These are phyloP conservation scores for Gossypioides kirkii DNA, from an alignment of 345 rosid genomes.

Conservation along the genomic window DNA sequence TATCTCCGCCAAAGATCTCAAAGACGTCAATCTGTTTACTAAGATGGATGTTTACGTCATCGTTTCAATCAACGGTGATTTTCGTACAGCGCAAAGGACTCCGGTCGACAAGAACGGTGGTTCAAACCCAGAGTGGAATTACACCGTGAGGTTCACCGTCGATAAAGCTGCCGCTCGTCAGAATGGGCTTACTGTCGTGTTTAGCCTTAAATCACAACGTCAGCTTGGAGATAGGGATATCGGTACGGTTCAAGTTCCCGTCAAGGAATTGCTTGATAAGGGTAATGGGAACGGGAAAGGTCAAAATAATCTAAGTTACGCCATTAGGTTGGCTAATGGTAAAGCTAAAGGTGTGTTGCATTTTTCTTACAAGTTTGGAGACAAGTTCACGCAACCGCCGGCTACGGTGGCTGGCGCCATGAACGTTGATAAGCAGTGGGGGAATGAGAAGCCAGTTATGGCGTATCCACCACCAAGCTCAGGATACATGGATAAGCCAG, in stretches of 20 bases:
- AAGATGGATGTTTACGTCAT: conserved; percentile 47
- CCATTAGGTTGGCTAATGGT: conserved; percentile 29
- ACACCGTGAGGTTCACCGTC: conserved; percentile 33
- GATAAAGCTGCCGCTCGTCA: conserved; percentile 26
- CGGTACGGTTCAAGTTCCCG: conserved; percentile 34
- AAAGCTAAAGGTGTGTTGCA: conserved; percentile 35
- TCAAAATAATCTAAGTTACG: conserved; percentile 15
- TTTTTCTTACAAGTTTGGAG: conserved; percentile 39
- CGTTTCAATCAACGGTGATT: conserved; percentile 35
- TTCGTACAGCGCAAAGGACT: conserved; percentile 24
- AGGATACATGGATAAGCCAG: conserved; percentile 5
- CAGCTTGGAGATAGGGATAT: conserved; percentile 32
- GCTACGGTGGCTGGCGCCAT: neutral
- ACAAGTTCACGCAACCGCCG: conserved; percentile 16
- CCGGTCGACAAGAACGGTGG: conserved; percentile 34
- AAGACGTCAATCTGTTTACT: conserved; percentile 35
- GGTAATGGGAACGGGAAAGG: neutral
- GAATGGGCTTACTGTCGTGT: conserved; percentile 23
- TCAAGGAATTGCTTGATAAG: conserved; percentile 35
- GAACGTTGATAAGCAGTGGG: neutral
- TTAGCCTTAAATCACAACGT: conserved; percentile 31
- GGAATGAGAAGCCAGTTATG: conserved; percentile 14
- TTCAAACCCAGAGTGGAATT: conserved; percentile 37
- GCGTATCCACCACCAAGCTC: conserved; percentile 25
- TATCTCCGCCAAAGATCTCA: conserved; percentile 33